These are phyloP conservation scores for Carex cristatella DNA, from an alignment of 176 grass and related monocot genomes.

Conservation along the genomic window DNA sequence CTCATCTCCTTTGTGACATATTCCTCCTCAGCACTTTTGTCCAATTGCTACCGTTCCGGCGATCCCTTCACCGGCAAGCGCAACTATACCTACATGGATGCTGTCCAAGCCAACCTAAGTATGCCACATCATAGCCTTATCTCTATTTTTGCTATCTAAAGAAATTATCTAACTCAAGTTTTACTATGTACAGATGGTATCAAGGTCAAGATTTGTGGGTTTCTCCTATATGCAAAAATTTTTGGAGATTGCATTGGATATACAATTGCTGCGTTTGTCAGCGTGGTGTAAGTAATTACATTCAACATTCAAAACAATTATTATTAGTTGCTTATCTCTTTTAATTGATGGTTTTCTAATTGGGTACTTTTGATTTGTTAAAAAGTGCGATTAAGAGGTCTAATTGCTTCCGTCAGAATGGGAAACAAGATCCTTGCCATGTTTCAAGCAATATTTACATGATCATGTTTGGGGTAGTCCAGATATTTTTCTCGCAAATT, in stretches of 20 bases:
- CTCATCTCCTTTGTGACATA: slow-evolving; percentile 87
- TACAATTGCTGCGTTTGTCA: slow-evolving; percentile 95
- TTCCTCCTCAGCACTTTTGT: slow-evolving; percentile 71
- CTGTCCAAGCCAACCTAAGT: slow-evolving; percentile 79
- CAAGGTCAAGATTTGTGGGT: slow-evolving; percentile 85
- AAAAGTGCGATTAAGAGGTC: slow-evolving; percentile 69
- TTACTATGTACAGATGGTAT: slow-evolving; percentile 51
- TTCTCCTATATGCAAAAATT: slow-evolving; percentile 91
- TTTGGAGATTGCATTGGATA: slow-evolving; percentile 95
- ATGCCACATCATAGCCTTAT: not conserved
- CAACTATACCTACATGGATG: slow-evolving; percentile 97
- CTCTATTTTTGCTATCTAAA: not conserved
- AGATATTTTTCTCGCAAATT: slow-evolving; percentile 96
- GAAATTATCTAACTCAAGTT: not conserved
- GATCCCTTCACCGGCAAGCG: slow-evolving; percentile 65
- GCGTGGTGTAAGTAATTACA: slow-evolving; percentile 68
- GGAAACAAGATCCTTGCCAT: slow-evolving; percentile 53
- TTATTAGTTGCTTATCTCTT: not conserved
- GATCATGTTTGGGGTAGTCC: slow-evolving; percentile 76
- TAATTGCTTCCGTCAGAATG: slow-evolving; percentile 76
- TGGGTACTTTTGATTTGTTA: not conserved
- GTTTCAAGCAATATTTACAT: slow-evolving; percentile 84
- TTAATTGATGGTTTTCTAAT: not conserved
- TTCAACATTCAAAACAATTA: not conserved
- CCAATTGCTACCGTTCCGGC: slow-evolving; percentile 78